Evolutionary conservation across 164 flowering plant species (phyloP).

Genomic region (Stephania japonica): DNA sequence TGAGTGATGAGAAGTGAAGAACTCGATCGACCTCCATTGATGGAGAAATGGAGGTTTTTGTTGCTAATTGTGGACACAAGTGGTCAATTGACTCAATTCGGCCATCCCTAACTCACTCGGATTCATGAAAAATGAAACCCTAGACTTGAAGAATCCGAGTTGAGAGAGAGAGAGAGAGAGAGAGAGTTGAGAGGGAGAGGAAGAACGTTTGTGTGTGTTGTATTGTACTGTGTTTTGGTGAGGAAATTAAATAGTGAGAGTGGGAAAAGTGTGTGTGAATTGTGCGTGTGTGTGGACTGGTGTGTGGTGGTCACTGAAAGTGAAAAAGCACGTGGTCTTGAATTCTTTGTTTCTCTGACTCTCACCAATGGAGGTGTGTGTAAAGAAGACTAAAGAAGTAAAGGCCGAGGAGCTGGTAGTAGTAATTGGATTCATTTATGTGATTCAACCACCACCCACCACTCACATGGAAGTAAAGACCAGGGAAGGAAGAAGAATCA

Average conservation of each 20-base stretch:
- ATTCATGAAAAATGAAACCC: too few relatives aligned
- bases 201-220: not conserved
- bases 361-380: not conserved
- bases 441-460: conserved; percentile 4
- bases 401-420: too few relatives aligned
- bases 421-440: not conserved
- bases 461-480: not conserved
- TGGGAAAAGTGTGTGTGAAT: not conserved
- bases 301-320: conserved; percentile 19
- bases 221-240: not conserved
- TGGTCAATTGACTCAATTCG: too few relatives aligned
- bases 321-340: conserved; percentile 37
- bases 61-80: too few relatives aligned
- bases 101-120: too few relatives aligned
- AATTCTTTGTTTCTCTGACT: not conserved
- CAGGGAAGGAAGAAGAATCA: not conserved
- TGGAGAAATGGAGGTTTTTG: too few relatives aligned
- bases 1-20: not conserved
- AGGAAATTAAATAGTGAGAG: conserved; percentile 24
- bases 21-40: too few relatives aligned
- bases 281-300: not conserved
- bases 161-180: conserved; percentile 9
- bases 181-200: not conserved
- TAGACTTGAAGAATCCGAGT: not conserved
- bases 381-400: not conserved